Conservation (phyloP, 139 green algal species). For the Pleodorina starrii region DNA sequence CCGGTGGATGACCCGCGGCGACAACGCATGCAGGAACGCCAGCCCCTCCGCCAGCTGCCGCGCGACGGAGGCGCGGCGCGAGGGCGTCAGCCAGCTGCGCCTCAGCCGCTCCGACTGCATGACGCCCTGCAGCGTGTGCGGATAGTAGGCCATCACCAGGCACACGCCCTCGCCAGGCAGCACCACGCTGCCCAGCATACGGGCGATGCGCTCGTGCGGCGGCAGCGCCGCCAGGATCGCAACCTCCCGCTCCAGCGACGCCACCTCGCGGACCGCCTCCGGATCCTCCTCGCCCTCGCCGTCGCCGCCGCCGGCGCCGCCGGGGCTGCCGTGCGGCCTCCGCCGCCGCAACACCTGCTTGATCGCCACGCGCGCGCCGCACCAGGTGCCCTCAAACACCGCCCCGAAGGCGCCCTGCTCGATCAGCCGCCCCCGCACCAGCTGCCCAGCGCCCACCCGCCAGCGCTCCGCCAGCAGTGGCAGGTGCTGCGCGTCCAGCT, state of each 20-base stretch:
- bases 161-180: conserved; percentile 32
- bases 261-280: conserved; percentile 2
- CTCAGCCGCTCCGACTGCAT: conserved; percentile 47
- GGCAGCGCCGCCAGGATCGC: conserved; percentile 43
- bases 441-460: conserved; percentile 21
- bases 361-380: conserved; percentile 2
- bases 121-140: conserved; percentile 36
- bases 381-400: conserved; percentile 47
- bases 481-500: conserved; percentile 1
- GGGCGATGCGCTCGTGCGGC: conserved; percentile 40
- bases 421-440: conserved; percentile 31
- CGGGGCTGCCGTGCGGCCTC: neutral
- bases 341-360: conserved; percentile 24
- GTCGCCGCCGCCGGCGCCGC: neutral
- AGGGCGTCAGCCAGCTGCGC: conserved; percentile 33
- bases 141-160: conserved; percentile 50
- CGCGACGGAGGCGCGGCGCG: conserved; percentile 5
- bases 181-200: conserved; percentile 45
- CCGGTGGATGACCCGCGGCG: conserved; percentile 34
- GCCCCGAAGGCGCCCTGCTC: conserved; percentile 45
- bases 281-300: neutral
- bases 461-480: conserved; percentile 30
- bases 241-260: conserved; percentile 13
- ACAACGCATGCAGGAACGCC: conserved; percentile 42
- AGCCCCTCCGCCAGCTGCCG: conserved; percentile 44